Base-by-base conservation (phyloP, 768 basidiomycete genomes). In the Collybia mongolica region DNA sequence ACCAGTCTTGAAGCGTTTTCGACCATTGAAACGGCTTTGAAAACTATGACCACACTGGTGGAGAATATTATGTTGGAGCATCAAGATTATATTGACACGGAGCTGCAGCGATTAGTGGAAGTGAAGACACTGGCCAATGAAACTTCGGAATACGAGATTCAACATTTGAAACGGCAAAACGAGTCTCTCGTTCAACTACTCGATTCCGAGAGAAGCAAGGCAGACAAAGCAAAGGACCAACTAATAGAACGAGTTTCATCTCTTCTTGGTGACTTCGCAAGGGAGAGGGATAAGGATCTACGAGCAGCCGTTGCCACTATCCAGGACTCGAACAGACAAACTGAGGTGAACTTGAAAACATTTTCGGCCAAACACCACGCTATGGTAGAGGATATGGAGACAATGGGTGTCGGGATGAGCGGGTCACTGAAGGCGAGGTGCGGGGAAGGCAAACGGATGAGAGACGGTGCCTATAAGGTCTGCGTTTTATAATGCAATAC, bases 211-310 rank as follows among this genome's bases (percentile, higher is more conserved):
- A 82, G 81, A 62, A 61, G 64, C 12, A 86, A 82, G 52, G 79
- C 86, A 0, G 82, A 86, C 20, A 80, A 76, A 43, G 81, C 88
- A 1, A 87, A 83, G 51, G 82, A 84, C 37, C 86, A 89, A 36
- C 65, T 96, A 11, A 66, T 94, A n/a, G 78, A 86, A 37, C 85
- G 84, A 35, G 76, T 96, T 44, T 87, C 89, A 0, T 73, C 73
- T 3, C 73, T 94, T 55, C 69, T 97, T 2, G 82, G 79, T 9
- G 84, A 80, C 22, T 95, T 88, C 64, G 77, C 84, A 24, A 68
- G 77, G 38, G 77, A 84, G 41, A 81, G 89, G 23, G 87, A 94
- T 61, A 72, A 75, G 14, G 81, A 80, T 17, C 69, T 93, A 46
- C 75, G 77, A 36, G 79, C 82, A 22, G 77, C 82, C 1, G 73